Base-by-base conservation (phyloP, 2,329 filamentous ascomycete genomes). In the Diaporthe batatas region DNA sequence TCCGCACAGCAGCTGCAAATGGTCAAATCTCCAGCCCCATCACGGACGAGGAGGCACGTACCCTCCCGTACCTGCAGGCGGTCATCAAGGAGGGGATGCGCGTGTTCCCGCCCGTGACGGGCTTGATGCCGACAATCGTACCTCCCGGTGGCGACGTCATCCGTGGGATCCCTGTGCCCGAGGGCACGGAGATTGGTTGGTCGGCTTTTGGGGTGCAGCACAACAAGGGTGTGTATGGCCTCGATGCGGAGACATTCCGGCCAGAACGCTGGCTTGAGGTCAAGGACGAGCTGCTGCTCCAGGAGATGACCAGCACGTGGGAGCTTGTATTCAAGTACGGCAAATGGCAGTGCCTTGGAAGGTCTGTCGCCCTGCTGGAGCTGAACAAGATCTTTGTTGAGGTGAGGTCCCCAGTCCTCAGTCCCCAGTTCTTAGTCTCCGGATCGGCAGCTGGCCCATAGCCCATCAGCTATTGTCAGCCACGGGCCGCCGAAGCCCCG, bases 211-310 rank as follows among this genome's bases (percentile, higher is more conserved):
- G 81, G 5, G 77, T 86, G 23, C 82, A 84, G 70, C 80, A 80
- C 42, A 79, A 81, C 59, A 81, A 82, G 71, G 74, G 74, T 21
- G 76, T 83, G 32, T 83, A 82, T 68, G 84, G 85, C 11, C 72
- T 77, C 1, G 84, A 86, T 72, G 82, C 83, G 2, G 78, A 82
- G 44, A 71, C 82, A 0, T 89, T 85, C 76, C 79, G 82, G 29
- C 88, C 87, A 0, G 86, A 86, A 67, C 81, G 87, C 55, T 89
- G 86, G 85, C 75, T 89, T 14, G 80, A 85, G 71, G 80, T 78
- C 12, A 79, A 80, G 14, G 76, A 77, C 1, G 78, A 79, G 1
- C 79, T 81, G 53, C 77, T 80, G 68, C 76, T 79, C 21, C 78
- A 79, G 21, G 59, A 55, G 3, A 86, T 85, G 80, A 79, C 81